A percentile compares a stretch with the other conserved stretches of the same genome.
These are phyloP conservation scores for Holtermanniella nyarrowii DNA, from an alignment of 768 basidiomycete species.

Conservation along the genomic window DNA sequence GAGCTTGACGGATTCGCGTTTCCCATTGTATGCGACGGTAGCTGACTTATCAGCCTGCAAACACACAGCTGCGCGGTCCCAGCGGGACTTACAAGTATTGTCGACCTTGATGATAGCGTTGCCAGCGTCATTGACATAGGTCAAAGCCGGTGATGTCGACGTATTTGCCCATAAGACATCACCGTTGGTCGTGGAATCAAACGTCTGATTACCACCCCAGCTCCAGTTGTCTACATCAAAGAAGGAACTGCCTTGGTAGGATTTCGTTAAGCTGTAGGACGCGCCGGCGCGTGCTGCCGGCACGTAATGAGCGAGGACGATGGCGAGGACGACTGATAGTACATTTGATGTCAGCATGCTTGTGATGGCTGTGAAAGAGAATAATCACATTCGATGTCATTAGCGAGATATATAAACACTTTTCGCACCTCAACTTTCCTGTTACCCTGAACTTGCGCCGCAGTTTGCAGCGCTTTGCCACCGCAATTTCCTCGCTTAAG, in stretches of 20 bases:
- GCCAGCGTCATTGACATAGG: slow-evolving; percentile 57
- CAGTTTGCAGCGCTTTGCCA: no score
- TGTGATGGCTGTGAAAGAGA: no score
- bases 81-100: slow-evolving; percentile 44
- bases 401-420: no score
- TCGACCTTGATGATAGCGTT: slow-evolving; percentile 70
- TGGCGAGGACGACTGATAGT: neutral
- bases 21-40: slow-evolving; percentile 44
- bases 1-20: slow-evolving; percentile 62
- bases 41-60: neutral
- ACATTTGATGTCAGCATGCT: neutral
- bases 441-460: no score
- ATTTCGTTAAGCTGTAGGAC: slow-evolving; percentile 49
- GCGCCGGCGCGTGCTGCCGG: neutral
- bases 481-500: no score
- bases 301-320: neutral
- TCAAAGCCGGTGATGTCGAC: slow-evolving; percentile 44
- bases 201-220: slow-evolving; percentile 9
- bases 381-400: no score
- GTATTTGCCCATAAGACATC: slow-evolving; percentile 47
- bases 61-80: neutral
- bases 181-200: slow-evolving; percentile 62
- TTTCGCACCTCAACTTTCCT: no score
- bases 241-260: slow-evolving; percentile 54
- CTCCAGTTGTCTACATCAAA: slow-evolving; percentile 38